Evolutionary conservation across 768 basidiomycete species (phyloP).

Genomic region (Pholiota microspora): DNA sequence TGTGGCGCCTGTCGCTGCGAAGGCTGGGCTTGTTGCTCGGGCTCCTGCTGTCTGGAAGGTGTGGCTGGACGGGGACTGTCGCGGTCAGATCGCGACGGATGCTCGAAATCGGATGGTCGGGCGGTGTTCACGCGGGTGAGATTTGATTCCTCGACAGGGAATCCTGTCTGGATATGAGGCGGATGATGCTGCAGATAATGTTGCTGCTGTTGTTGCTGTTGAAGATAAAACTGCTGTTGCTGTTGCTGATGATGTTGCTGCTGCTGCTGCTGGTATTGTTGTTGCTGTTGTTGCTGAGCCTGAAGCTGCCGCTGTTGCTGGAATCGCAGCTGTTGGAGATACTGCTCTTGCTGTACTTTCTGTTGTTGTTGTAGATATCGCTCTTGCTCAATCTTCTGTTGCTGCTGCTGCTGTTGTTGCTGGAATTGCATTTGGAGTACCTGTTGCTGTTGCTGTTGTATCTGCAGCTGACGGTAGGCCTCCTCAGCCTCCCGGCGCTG

Average conservation of each 20-base stretch:
- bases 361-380: constrained; percentile 1
- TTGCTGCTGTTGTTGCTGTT: neutral
- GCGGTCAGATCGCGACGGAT: neutral
- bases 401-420: constrained; percentile 1
- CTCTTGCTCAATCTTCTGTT: neutral
- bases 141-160: constrained; percentile 1
- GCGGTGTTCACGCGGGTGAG: constrained; percentile 4
- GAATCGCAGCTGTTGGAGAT: constrained; percentile 3
- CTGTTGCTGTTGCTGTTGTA: constrained; percentile 3
- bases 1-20: constrained; percentile 2
- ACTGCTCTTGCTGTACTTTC: neutral
- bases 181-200: constrained; percentile 2
- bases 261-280: constrained; percentile 1
- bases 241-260: constrained; percentile 3
- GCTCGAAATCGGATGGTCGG: constrained; percentile 5
- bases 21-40: neutral
- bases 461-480: neutral
- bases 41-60: neutral
- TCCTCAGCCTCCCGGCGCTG: constrained; percentile 1
- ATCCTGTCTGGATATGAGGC: constrained; percentile 2
- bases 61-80: neutral
- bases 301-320: constrained; percentile 9
- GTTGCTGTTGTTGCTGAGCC: constrained; percentile 5
- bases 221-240: neutral
- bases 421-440: neutral